Base-by-base conservation (phyloP, 2,329 filamentous ascomycete genomes). In the Septoria petroselini region DNA sequence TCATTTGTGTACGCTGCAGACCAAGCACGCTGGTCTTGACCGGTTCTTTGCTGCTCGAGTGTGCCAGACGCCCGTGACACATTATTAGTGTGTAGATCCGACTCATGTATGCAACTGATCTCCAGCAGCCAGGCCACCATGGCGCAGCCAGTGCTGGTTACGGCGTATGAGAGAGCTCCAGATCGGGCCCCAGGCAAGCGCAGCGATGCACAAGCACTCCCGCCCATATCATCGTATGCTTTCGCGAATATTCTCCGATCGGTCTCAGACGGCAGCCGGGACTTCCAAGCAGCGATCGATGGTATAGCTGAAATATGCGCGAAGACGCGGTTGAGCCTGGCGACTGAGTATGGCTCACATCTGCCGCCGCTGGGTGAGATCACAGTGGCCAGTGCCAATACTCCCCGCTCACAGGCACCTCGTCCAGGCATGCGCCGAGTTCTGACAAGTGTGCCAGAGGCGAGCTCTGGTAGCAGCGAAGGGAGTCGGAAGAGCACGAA, bases 301-400 rank as follows among this genome's bases (percentile, higher is more conserved):
- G 77, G 78, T 12, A 83, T 84, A 57, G 79, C 80, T 18, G 79
- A 82, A 58, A 82, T 84, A 52, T 81, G 79, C 57, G 80, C 81
- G 3, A 73, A 79, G 52, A 83, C 78, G 64, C 76, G 76, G 57
- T 69, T 82, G 61, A 82, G 79, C 58, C 67, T 84, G 52, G 79
- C 81, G 7, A 79, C 83, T 59, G 80, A 83, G 62, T 81, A 84
- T 62, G 76, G 74, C 27, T 79, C 79, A 35, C 81, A 84, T 64
- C 73, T 82, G 29, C 80, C 81, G 17, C 81, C 81, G 0, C 69
- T 81, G 47, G 80, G 79, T 31, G 79, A 82, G 62, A 81, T 83
- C 55, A 64, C 66, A 7, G 59, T 53, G 57, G 44, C 65, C 4
- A 58, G 41, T 14, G 48, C 58, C 3, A 46, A 47, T 8, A 33